Evolutionary conservation across 345 rosid genomes (phyloP).

Genomic region (Camelina hispida): DNA sequence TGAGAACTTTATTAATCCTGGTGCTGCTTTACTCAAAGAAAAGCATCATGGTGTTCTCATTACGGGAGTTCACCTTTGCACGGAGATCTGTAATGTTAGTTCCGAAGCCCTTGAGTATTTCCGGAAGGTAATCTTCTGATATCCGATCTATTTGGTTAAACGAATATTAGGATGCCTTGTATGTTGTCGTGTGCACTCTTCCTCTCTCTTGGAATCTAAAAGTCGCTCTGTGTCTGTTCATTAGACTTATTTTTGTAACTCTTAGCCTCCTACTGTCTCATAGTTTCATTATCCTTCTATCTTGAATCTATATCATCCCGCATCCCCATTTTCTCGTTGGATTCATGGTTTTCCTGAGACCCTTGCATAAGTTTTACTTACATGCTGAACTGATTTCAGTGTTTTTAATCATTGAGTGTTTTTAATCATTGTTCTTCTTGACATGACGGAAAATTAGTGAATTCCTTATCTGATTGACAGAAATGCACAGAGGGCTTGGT

Average conservation of each 20-base stretch:
- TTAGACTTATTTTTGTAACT: slow-evolving; percentile 25
- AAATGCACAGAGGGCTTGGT: slow-evolving; percentile 89
- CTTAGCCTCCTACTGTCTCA: slow-evolving; percentile 22
- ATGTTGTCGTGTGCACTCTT: slow-evolving; percentile 7
- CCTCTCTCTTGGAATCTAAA: slow-evolving; percentile 17
- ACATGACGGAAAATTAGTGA: slow-evolving; percentile 21
- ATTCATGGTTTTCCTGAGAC: slow-evolving; percentile 29
- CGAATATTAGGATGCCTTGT: slow-evolving; percentile 13
- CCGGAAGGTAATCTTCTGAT: slow-evolving; percentile 69
- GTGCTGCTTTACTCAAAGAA: slow-evolving; percentile 85
- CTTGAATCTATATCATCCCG: slow-evolving; percentile 27
- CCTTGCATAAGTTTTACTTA: slow-evolving; percentile 18
- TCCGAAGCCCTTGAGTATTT: slow-evolving; percentile 85
- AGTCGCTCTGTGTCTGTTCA: slow-evolving; percentile 27
- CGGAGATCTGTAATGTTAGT: slow-evolving; percentile 86
- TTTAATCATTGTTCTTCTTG: slow-evolving; percentile 16
- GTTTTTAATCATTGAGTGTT: slow-evolving; percentile 8
- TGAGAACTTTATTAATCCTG: slow-evolving; percentile 88
- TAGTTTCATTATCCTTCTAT: slow-evolving; percentile 25
- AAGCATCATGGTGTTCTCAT: slow-evolving; percentile 98
- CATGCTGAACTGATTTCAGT: slow-evolving; percentile 12
- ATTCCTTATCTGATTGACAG: slow-evolving; percentile 50
- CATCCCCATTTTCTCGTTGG: slow-evolving; percentile 12
- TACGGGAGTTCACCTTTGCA: slow-evolving; percentile 92
- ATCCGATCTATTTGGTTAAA: slow-evolving; percentile 16